Percentiles rank a stretch among this genome's conserved stretches.
phyloP scores from a whole-genome alignment of 2,329 filamentous ascomycete genomes.

The Sporothrix humicola region DNA sequence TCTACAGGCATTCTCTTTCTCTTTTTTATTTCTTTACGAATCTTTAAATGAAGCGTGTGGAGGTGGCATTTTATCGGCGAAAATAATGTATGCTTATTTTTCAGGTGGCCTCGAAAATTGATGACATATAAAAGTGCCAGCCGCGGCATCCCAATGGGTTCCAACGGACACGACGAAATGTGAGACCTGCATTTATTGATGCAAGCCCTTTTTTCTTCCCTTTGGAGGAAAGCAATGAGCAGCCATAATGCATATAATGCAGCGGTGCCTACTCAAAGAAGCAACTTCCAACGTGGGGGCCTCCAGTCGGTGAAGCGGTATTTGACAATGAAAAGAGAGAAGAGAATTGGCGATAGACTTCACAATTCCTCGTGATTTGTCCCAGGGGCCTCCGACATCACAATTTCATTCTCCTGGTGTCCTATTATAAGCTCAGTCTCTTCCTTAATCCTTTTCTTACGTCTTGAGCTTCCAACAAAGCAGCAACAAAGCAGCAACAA shows the following conservation, averaged over 20 bases:
- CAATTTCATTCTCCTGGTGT: neutral
- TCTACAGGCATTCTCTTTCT: no score
- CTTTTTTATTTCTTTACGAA: no score
- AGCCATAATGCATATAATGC: no score
- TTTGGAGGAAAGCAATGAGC: neutral
- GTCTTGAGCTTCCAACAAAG: no score
- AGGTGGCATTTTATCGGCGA: no score
- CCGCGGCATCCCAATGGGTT: no score
- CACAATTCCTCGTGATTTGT: neutral
- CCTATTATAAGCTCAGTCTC: neutral
- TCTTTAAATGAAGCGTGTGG: no score
- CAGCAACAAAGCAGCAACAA: no score
- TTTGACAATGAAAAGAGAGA: neutral
- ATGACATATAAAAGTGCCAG: no score
- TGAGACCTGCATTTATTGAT: slow-evolving; percentile 25
- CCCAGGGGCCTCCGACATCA: neutral
- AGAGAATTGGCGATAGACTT: no score
- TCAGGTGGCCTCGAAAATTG: no score
- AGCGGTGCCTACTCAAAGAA: neutral
- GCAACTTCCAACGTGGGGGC: neutral
- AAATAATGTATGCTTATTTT: no score
- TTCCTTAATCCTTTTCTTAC: neutral
- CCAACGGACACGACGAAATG: neutral
- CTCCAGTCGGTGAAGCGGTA: neutral
- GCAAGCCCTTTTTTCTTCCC: neutral